phyloP scores from a whole-genome alignment of 352 stramenopile genomes.

The Phytophthora multivora region DNA sequence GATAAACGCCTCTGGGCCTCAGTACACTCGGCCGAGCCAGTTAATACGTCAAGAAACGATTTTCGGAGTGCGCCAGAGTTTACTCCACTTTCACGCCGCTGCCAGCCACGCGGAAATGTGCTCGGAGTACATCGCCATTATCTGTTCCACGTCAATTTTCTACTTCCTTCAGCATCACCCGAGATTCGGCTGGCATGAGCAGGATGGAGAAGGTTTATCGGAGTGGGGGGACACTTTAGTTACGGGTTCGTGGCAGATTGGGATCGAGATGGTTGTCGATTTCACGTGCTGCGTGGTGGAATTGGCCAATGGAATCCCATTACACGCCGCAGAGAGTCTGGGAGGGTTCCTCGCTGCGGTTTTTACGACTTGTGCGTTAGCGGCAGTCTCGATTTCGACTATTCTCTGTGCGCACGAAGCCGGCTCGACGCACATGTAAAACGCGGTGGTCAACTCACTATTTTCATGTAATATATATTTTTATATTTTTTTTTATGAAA shows the following conservation, averaged over 20 bases:
- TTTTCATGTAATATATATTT: background rate
- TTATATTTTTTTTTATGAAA: constrained; percentile 8
- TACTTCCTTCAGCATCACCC: constrained; percentile 25
- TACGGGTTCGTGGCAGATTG: constrained; percentile 1
- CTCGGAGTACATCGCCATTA: constrained; percentile 47
- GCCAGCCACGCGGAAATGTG: constrained; percentile 39
- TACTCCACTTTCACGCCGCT: constrained; percentile 19
- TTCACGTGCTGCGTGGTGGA: constrained; percentile 16
- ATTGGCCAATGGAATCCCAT: constrained; percentile 21
- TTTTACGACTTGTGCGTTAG: constrained; percentile 13
- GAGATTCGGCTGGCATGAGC: constrained; percentile 22
- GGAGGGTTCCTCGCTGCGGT: constrained; percentile 17
- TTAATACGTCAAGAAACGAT: constrained; percentile 2
- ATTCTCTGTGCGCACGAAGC: constrained; percentile 1
- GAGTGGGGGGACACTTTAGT: constrained; percentile 6
- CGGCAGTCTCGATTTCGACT: background rate
- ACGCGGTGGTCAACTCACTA: background rate
- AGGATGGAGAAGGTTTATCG: background rate
- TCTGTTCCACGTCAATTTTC: constrained; percentile 30
- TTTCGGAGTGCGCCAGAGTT: background rate
- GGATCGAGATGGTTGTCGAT: constrained; percentile 24
- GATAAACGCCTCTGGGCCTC: background rate
- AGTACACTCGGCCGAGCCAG: background rate
- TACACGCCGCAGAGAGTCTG: constrained; percentile 5
- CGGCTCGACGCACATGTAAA: background rate